Base-by-base conservation (phyloP, 371 early-diverging fungal species). In the Apophysomyces ossiformis region DNA sequence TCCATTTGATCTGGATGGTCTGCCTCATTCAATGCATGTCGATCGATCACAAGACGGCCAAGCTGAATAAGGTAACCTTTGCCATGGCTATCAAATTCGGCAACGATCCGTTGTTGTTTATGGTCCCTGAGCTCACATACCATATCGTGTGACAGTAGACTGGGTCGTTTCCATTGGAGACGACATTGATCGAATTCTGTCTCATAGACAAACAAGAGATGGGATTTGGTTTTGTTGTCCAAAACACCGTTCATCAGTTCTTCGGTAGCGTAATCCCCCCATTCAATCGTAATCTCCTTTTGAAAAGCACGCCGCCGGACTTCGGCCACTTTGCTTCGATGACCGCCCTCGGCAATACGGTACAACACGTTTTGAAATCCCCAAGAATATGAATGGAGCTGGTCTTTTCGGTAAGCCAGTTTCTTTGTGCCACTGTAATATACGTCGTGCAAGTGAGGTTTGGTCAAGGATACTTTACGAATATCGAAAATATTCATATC, bases 361-460 rank as follows among this genome's bases (percentile, higher is more conserved):
- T 74, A 82, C 8, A 82, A 54, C 3, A 71, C 57, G 56, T 83
- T 83, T 60, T 83, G 83, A 58, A 83, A 83, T 26, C 83, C 83
- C 83, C 83, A 83, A 8, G 81, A 77, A 58, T 83, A 83, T 4
- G 81, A 83, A 47, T 83, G 83, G 15, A 77, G 72, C 37, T 83
- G 83, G 1, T 71, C 57, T 44, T 83, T 83, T 37, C 74, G 69
- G 36, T 73, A 83, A 7, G 64, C 69, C n/a, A 70, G 57, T 2
- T 60, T 61, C 57, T 79, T 83, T 15, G 78, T 74, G 5, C 72
- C 72, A 11, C 67, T 60, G 7, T 68, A 47, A 62, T 71, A 78
- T 12, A 83, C 63, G 37, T 80, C 79, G 32, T 75, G 77, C 58
- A 71, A 62, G 13, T 75, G 74, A 3, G 83, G 79, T 18, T 76